phyloP scores from a whole-genome alignment of 2,329 filamentous ascomycete species.

The Cordyceps cateniannulata region DNA sequence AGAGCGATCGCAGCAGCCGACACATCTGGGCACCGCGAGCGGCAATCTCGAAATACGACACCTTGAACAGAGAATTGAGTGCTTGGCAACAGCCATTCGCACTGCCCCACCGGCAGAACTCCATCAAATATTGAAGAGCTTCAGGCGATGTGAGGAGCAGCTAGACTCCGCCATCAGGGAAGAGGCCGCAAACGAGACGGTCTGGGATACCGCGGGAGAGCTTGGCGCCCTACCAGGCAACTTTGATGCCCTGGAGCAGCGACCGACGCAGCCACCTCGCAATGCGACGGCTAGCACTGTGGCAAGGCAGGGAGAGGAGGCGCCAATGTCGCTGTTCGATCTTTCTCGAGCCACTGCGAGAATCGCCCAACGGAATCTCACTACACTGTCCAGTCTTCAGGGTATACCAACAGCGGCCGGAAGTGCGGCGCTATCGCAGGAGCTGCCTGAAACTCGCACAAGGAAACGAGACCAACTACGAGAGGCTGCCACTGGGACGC shows the following conservation, averaged over 20 bases:
- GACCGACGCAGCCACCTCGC: conserved; percentile 22
- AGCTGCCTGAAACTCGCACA: conserved; percentile 33
- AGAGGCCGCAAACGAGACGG: conserved; percentile 62
- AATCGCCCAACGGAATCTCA: conserved; percentile 52
- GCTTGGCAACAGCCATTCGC: conserved; percentile 67
- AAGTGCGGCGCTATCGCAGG: conserved; percentile 17
- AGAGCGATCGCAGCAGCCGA: conserved; percentile 45
- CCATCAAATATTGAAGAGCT: conserved; percentile 68
- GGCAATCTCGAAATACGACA: conserved; percentile 60
- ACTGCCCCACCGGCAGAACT: conserved; percentile 65
- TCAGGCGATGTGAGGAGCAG: conserved; percentile 72
- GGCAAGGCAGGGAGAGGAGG: conserved; percentile 41
- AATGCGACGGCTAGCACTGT: conserved; percentile 29
- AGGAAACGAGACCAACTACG: conserved; percentile 68
- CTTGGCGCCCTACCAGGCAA: conserved; percentile 49
- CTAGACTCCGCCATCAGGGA: conserved; percentile 59
- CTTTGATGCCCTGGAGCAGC: conserved; percentile 33
- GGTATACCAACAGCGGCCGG: conserved; percentile 22
- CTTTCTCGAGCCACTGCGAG: conserved; percentile 55
- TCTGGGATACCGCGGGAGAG: conserved; percentile 63
- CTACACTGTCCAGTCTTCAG: conserved; percentile 47
- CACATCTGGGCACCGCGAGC: conserved; percentile 53
- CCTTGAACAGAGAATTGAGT: conserved; percentile 75
- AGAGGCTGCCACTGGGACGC: conserved; percentile 59
- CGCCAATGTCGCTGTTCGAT: conserved; percentile 60